These are phyloP conservation scores for Lasiosphaeris hirsuta DNA, from an alignment of 495 filamentous ascomycete species.

Conservation along the genomic window DNA sequence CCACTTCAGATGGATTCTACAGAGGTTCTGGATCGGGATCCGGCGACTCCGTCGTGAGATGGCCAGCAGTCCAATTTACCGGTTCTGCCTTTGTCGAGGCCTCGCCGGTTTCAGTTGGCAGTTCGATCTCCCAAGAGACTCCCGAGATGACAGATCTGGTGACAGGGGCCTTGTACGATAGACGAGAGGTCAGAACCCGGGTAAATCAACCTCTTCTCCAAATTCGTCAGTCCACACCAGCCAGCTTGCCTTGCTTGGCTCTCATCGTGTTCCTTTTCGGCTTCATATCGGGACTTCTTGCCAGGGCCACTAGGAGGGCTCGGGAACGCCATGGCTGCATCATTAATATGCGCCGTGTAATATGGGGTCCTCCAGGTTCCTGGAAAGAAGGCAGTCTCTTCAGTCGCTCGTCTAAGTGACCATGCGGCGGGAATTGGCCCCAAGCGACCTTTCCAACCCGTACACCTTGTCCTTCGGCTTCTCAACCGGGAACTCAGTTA, in stretches of 20 bases:
- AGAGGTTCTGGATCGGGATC: conserved; percentile 11
- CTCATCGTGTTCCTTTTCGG: conserved; percentile 20
- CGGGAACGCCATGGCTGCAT: conserved; percentile 14
- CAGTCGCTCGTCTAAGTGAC: conserved; percentile 2
- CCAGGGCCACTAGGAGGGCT: conserved; percentile 8
- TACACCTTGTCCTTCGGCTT: conserved; percentile 12
- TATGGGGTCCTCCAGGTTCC: conserved; percentile 31
- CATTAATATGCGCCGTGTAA: conserved; percentile 22
- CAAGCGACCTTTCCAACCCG: conserved; percentile 12
- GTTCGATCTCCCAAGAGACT: conserved; percentile 1
- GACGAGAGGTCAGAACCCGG: conserved; percentile 31
- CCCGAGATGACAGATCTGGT: conserved; percentile 22
- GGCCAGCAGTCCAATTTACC: background rate
- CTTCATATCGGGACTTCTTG: conserved; percentile 25
- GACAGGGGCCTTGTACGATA: conserved; percentile 20
- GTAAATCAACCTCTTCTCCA: conserved; percentile 25
- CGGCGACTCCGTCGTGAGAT: conserved; percentile 1
- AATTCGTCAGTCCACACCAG: conserved; percentile 15
- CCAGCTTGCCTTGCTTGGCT: conserved; percentile 27
- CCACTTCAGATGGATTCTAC: conserved; percentile 9
- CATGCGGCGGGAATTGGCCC: conserved; percentile 23
- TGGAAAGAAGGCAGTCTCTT: conserved; percentile 19
- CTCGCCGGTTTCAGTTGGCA: background rate
- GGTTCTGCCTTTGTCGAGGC: background rate
- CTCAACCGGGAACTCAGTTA: conserved; percentile 26